Percentiles rank a stretch among this genome's conserved stretches.
phyloP scores from a whole-genome alignment of 108 stramenopile species.

The Pelagomonas calceolata region DNA sequence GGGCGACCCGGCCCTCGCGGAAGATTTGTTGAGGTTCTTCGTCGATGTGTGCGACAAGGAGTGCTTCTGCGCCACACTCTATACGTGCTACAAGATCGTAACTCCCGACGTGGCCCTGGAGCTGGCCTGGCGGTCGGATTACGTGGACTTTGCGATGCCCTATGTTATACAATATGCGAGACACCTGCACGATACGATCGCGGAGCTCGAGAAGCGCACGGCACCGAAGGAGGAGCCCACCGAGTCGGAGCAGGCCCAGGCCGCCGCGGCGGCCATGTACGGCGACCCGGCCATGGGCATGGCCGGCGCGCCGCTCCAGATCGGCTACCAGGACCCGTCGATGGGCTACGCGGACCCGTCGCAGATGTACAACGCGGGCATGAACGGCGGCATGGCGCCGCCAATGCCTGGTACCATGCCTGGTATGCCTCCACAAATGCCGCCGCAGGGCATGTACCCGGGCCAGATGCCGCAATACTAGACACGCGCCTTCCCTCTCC shows the following conservation, averaged over 20 bases:
- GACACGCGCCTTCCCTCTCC: too few species aligned
- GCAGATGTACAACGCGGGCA: too few species aligned
- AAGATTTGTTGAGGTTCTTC: constrained; percentile 92
- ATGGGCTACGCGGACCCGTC: too few species aligned
- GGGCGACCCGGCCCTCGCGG: constrained; percentile 75
- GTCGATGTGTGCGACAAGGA: constrained; percentile 92
- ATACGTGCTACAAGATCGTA: constrained; percentile 92
- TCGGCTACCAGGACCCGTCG: too few species aligned
- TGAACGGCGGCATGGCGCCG: too few species aligned
- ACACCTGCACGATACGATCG: constrained; percentile 65
- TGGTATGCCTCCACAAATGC: too few species aligned
- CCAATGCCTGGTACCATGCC: too few species aligned
- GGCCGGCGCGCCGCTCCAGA: background rate
- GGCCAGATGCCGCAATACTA: too few species aligned
- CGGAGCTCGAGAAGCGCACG: constrained; percentile 79
- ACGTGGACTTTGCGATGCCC: constrained; percentile 94
- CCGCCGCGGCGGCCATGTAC: constrained; percentile 13
- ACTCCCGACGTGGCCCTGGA: constrained; percentile 94
- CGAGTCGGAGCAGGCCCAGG: constrained; percentile 11
- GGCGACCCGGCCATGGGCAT: constrained; percentile 11
- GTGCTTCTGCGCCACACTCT: constrained; percentile 91
- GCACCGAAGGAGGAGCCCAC: constrained; percentile 72
- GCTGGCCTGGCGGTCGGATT: constrained; percentile 95
- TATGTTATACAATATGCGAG: constrained; percentile 94
- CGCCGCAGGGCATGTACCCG: too few species aligned